phyloP scores from a whole-genome alignment of 148 eudicot species.

The Chenopodium suecicum region DNA sequence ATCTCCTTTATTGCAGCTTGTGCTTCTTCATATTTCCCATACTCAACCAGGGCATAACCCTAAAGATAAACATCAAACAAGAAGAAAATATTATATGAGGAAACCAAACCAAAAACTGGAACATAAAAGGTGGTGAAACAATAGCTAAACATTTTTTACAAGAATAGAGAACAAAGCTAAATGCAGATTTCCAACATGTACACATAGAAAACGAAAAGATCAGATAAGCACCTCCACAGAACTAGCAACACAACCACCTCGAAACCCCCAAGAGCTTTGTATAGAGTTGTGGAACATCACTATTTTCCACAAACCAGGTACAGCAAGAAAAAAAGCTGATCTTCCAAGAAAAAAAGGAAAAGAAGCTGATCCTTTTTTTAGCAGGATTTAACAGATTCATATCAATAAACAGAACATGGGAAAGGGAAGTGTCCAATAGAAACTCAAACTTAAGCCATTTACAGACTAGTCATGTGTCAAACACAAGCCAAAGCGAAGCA shows the following conservation, averaged over 20 bases:
- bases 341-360: no score
- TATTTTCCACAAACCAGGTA: neutral
- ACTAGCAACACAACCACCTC: no score
- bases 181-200: neutral
- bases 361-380: no score
- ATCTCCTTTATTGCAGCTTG: constrained; percentile 56
- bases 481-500: neutral
- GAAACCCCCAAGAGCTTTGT: no score
- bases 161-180: neutral
- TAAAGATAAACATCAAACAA: constrained; percentile 28
- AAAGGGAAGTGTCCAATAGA: neutral
- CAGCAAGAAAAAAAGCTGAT: neutral
- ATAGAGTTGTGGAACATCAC: neutral
- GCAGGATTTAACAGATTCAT: no score
- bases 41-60: constrained; percentile 97
- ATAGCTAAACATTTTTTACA: neutral
- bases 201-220: neutral
- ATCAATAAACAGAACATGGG: no score
- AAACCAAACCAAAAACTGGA: neutral
- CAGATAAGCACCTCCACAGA: neutral
- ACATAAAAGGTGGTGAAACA: neutral
- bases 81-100: constrained; percentile 11
- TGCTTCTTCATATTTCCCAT: constrained; percentile 67
- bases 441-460: neutral
- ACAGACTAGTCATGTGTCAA: neutral